phyloP scores from a whole-genome alignment of 768 basidiomycete genomes.

The Leucogyrophana mollusca region DNA sequence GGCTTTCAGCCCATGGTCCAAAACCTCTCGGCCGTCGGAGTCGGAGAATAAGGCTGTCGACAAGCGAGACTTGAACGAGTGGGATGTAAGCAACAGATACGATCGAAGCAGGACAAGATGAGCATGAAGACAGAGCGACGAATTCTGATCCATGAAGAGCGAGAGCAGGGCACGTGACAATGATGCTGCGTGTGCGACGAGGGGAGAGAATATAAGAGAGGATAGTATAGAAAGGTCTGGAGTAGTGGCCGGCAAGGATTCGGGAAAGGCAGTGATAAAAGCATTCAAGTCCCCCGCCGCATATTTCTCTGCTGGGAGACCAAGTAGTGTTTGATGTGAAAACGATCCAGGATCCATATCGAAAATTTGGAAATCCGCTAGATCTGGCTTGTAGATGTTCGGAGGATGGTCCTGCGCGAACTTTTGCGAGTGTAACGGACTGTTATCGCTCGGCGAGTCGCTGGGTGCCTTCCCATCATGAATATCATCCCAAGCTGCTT shows the following conservation, averaged over 20 bases:
- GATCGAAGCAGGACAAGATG: conserved; percentile 72
- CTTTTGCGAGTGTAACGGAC: not conserved
- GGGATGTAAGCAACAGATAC: conserved; percentile 71
- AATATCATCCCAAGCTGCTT: conserved; percentile 16
- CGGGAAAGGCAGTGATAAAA: conserved; percentile 62
- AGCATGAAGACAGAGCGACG: conserved; percentile 63
- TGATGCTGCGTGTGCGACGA: conserved; percentile 56
- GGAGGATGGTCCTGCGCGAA: not conserved
- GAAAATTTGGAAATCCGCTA: conserved; percentile 54
- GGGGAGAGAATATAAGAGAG: conserved; percentile 59
- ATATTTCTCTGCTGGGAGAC: conserved; percentile 14
- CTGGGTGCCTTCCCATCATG: conserved; percentile 3
- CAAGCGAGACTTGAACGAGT: conserved; percentile 71
- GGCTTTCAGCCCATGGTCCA: conserved; percentile 22
- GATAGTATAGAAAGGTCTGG: conserved; percentile 65
- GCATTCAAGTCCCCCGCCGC: conserved; percentile 33
- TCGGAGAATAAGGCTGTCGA: conserved; percentile 77
- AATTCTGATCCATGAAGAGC: conserved; percentile 61
- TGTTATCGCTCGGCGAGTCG: not conserved
- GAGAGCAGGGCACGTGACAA: conserved; percentile 68
- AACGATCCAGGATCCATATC: conserved; percentile 63
- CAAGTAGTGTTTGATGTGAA: conserved; percentile 20
- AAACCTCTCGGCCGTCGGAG: conserved; percentile 45
- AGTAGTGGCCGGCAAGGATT: conserved; percentile 54
- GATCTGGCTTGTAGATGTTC: conserved; percentile 29